Conservation (phyloP, 169 alveolate species). For the Eimeria praecox region DNA sequence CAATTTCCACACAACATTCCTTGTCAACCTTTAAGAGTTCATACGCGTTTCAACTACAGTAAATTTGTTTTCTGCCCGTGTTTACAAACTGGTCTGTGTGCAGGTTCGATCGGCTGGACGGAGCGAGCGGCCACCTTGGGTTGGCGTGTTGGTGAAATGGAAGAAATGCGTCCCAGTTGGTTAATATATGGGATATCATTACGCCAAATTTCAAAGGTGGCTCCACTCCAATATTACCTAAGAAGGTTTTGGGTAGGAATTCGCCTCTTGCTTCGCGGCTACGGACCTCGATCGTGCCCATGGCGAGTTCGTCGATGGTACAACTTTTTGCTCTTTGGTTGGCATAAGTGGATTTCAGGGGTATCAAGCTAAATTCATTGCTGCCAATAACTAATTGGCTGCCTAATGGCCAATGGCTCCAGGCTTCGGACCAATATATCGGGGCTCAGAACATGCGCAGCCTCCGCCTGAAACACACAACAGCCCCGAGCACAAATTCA, state of each 20-base stretch:
- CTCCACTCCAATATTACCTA: background rate
- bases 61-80: background rate
- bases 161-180: background rate
- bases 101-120: slow-evolving; percentile 14
- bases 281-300: slow-evolving; percentile 23
- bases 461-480: slow-evolving; percentile 10
- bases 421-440: background rate
- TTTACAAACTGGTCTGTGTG: background rate
- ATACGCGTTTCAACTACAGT: background rate
- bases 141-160: background rate
- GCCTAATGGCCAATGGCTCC: slow-evolving; percentile 19
- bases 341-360: background rate
- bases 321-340: background rate
- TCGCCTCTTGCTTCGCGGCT: background rate
- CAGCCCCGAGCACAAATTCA: background rate
- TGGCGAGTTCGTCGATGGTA: slow-evolving; percentile 29
- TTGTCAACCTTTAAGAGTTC: background rate
- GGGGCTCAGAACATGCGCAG: slow-evolving; percentile 28
- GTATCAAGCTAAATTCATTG: background rate
- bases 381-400: background rate
- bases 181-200: background rate
- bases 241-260: background rate
- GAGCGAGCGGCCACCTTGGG: slow-evolving; percentile 28
- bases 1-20: background rate
- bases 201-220: background rate